Conservation (phyloP, 768 basidiomycete genomes). For the Boletus bicolor region DNA sequence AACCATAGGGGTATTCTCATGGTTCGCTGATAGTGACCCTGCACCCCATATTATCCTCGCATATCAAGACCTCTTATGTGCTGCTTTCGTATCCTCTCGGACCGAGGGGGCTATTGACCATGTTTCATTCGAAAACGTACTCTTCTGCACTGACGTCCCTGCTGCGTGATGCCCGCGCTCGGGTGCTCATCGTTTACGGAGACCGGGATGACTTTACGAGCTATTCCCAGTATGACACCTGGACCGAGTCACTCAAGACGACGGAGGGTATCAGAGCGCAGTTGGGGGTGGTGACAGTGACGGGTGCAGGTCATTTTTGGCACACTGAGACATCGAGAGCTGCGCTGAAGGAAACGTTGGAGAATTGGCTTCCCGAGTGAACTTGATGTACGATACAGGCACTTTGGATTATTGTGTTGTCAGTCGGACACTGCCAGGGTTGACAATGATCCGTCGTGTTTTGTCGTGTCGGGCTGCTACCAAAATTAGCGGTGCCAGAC, state of each 20-base stretch:
- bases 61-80: conserved; percentile 59
- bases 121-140: conserved; percentile 62
- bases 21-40: conserved; percentile 72
- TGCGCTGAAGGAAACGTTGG: conserved; percentile 19
- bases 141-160: conserved; percentile 48
- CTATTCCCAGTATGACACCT: conserved; percentile 48
- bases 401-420: not conserved
- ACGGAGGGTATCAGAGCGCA: conserved; percentile 23
- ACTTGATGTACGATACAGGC: not conserved
- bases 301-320: conserved; percentile 69
- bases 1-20: conserved; percentile 76
- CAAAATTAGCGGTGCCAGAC: conserved; percentile 11
- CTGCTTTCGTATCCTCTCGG: conserved; percentile 77
- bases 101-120: conserved; percentile 62
- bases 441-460: not conserved
- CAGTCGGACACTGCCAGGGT: conserved; percentile 9
- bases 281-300: conserved; percentile 37
- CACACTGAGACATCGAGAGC: conserved; percentile 30
- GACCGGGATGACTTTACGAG: conserved; percentile 72
- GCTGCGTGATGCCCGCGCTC: conserved; percentile 41
- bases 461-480: conserved; percentile 2
- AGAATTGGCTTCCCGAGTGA: conserved; percentile 19
- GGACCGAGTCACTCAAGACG: conserved; percentile 43
- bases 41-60: conserved; percentile 49
- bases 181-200: conserved; percentile 64